Conservation (phyloP, 305 asterid genomes). For the Coffea humblotiana region DNA sequence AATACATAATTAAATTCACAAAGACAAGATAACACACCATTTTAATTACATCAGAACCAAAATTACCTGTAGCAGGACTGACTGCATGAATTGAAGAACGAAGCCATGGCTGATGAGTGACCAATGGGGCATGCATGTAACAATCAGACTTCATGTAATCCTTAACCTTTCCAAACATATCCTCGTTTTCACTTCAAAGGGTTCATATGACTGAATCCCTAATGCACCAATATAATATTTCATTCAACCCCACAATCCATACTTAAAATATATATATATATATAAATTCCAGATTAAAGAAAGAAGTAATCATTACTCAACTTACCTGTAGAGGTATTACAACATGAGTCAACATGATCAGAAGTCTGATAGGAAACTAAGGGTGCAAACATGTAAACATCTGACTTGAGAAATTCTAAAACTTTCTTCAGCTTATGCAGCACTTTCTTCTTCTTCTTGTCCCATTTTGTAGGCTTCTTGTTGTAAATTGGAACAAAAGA, state of each 20-base stretch:
- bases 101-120: slow-evolving; percentile 23
- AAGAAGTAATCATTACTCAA: background rate
- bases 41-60: background rate
- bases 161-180: slow-evolving; percentile 23
- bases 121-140: slow-evolving; percentile 55
- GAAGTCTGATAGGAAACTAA: slow-evolving; percentile 26
- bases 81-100: slow-evolving; percentile 7
- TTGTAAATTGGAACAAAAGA: slow-evolving; percentile 27
- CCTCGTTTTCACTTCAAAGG: slow-evolving; percentile 29
- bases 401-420: slow-evolving; percentile 50
- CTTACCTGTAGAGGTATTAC: slow-evolving; percentile 38
- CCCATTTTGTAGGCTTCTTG: slow-evolving; percentile 33
- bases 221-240: slow-evolving; percentile 22
- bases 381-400: slow-evolving; percentile 55
- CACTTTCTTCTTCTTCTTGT: slow-evolving; percentile 31
- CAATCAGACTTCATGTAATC: slow-evolving; percentile 50
- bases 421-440: slow-evolving; percentile 28
- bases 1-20: background rate
- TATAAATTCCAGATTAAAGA: background rate
- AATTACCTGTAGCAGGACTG: slow-evolving; percentile 4
- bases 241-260: background rate
- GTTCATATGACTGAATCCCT: slow-evolving; percentile 29
- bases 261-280: background rate
- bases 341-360: background rate
- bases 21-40: background rate